Base-by-base conservation (phyloP, 2,329 filamentous ascomycete species). In the Fusarium sp. region DNA sequence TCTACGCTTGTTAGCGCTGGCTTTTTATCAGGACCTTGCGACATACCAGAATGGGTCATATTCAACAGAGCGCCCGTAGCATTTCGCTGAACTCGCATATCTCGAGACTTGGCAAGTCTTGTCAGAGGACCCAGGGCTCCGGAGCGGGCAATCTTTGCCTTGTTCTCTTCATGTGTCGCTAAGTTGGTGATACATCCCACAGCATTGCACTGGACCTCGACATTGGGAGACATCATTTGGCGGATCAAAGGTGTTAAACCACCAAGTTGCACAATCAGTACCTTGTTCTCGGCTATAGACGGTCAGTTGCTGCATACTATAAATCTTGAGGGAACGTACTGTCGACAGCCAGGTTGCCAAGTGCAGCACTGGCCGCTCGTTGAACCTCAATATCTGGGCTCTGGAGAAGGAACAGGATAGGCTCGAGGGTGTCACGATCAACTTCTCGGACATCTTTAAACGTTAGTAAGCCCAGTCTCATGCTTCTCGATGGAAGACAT, bases 151-250 rank as follows among this genome's bases (percentile, higher is more conserved):
- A 99, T 99, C 83, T 97, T 98, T 62, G 96, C 94, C 84, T 99
- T 99, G 84, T 99, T 99, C 75, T 98, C 96, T 82, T 99, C 96
- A 77, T 99, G 96, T 4, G 96, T 99, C 57, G 96, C 96, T 59
- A 99, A 83, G 78, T 99, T 99, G 47, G 96, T 99, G 80, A 99
- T 99, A 84, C 96, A 99, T 54, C 96, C 96, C 66, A 99, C 96
- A 45, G 96, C 96, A 80, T 99, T 99, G 85, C 96, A 99, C 82
- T 99, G 96, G 27, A 99, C 96, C 80, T 99, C 96, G 73, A 99
- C 96, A 76, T 99, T 99, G 48, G 92, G 89, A 59, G 95, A 98
- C 83, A 97, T 93, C 96, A 99, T 99, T 82, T 99, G 96, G 72
- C 93, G 92, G 81, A 98, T 99, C 64, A 99, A 87, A 55, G 96